Conservation (phyloP, 2,329 filamentous ascomycete species). For the Stemphylium beticola region DNA sequence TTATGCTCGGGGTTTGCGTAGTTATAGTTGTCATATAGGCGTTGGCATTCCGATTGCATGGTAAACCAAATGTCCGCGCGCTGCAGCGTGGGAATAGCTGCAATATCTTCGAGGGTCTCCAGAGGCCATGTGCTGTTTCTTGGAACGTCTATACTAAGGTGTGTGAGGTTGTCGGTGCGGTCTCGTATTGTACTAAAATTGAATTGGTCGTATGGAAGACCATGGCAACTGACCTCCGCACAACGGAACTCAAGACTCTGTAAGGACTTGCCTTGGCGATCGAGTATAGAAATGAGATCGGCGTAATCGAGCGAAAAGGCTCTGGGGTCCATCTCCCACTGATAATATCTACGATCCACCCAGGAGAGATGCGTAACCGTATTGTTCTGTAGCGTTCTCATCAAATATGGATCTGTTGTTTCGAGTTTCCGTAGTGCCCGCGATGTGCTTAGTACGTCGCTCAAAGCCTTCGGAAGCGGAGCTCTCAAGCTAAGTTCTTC, state of each 20-base stretch:
- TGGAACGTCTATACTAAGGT: conserved; percentile 20
- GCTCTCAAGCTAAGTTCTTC: conserved; percentile 7
- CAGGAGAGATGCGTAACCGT: conserved; percentile 13
- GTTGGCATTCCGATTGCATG: conserved; percentile 12
- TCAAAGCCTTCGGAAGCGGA: neutral
- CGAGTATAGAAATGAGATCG: too few relatives aligned
- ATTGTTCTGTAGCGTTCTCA: conserved; percentile 8
- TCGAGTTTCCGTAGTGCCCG: conserved; percentile 5
- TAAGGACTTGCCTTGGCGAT: too few relatives aligned
- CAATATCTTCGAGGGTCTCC: conserved; percentile 7
- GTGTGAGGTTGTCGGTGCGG: conserved; percentile 8
- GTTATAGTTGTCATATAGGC: too few relatives aligned
- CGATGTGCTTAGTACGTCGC: neutral
- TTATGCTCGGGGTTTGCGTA: too few relatives aligned
- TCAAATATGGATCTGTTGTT: conserved; percentile 9
- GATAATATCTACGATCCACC: neutral
- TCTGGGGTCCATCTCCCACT: too few relatives aligned
- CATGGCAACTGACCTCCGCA: too few relatives aligned
- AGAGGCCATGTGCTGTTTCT: conserved; percentile 25
- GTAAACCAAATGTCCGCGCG: conserved; percentile 18
- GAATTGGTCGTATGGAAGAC: neutral
- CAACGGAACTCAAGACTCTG: too few relatives aligned
- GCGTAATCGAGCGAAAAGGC: too few relatives aligned
- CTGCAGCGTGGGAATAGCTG: conserved; percentile 9
- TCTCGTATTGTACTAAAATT: conserved; percentile 5